Evolutionary conservation across 2,329 filamentous ascomycete species (phyloP), one percentile per base, ranked within the genome.

Genomic region (Cladophialophora exuberans): DNA sequence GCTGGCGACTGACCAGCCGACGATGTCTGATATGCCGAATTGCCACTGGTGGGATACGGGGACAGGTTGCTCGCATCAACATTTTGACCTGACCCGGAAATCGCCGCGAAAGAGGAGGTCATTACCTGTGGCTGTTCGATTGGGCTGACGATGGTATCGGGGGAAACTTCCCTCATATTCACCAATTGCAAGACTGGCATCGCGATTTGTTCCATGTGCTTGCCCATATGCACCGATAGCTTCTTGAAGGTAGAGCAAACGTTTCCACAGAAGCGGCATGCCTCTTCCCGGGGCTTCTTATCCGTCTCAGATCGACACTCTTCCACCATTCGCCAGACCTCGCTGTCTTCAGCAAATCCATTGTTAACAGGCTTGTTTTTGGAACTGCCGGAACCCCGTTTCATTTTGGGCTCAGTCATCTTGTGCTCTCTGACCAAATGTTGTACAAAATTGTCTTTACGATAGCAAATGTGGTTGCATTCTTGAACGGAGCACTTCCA

Each of bases 351-450:
- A 26, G 69, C 64, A 52, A 54, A 61, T 41, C 67, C 69, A 42
- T 56, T 62, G 31, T 54, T 66, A 50, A 58, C 65, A 57, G 56
- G 61, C 48, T 64, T 69, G 13, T 80, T 75, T 58, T 82, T 82
- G 69, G 85, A 87, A 64, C 84, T 81, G 11, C 83, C 80, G 2
- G 83, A 82, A 69, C 88, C 90, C 4, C 83, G 85, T 74, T 93
- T 93, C 59, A 86, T 76, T 72, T 88, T 91, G 17, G 90, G 91
- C 66, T 96, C 90, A 1, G 80, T 76, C 66, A 90, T 86, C 69
- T 95, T 96, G 74, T 96, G 92, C 70, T 96, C 91, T 47, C 91
- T 87, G 9, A 95, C 89, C 17, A 96, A 83, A 73, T 97, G 92
- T 71, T 96, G 90, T 22, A 96, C 79, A 68, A 97, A 96, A 66